Base-by-base conservation (phyloP, 352 stramenopile genomes). In the Phytophthora pinifolia region DNA sequence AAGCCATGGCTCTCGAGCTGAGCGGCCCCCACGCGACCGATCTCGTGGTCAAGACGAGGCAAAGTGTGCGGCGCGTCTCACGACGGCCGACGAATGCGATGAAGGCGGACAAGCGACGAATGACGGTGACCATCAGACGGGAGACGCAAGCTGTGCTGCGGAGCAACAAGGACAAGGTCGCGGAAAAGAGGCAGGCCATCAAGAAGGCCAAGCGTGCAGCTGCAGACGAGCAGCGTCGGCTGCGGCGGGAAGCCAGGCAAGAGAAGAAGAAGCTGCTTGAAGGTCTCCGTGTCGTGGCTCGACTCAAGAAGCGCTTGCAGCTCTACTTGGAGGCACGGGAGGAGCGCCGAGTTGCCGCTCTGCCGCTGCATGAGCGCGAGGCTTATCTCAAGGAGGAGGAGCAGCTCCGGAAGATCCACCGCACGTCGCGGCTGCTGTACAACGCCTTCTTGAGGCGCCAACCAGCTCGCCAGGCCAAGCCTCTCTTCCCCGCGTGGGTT, bases 401-500 rank as follows among this genome's bases (percentile, higher is more conserved):
- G 50, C 72, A 86, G 15, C 71, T 91, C 8, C 64, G 70, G 39
- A 81, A 85, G 45, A 76, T 91, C 46, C 78, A 70, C 36, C 57
- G 74, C n/a, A 81, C 67, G 22, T 87, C 81, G 10, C 67, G 73
- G 15, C n/a, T 89, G 45, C 65, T 91, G 25, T 91, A 91, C 68
- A 91, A 88, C 42, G 64, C 72, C 20, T 86, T 89, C 47, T 44
- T 91, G 25, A 62, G 78, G 1, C 70, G 76, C 0, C 74, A 84
- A 34, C 73, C 81, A 8, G 70, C 74, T 14, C 69, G 72, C 6
- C 32, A 83, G 22, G 38, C 70, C 1, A 76, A 76, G 43, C 81
- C 81, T 6, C 38, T 91, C 8, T 89, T 91, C 58, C 81, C 81
- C 2, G 74, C 78, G 54, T 91, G 78, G 78, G 78, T 91, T 10